A percentile compares a stretch with the other conserved stretches of the same genome.
phyloP scores from a whole-genome alignment of 225 moss, liverwort and hornwort genomes.

The Pleurozium schreberi region DNA sequence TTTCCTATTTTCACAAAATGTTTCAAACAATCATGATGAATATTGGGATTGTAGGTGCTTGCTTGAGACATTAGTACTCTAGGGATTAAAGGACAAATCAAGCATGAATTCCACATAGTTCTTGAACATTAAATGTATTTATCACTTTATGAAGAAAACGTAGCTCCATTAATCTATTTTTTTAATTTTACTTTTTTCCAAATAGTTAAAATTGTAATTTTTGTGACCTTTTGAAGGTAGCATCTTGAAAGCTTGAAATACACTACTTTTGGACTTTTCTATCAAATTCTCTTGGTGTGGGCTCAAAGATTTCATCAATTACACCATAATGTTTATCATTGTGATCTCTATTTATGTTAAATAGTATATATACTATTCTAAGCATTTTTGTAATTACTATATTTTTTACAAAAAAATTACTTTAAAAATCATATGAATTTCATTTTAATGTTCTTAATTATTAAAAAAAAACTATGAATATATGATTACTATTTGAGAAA shows the following conservation, averaged over 20 bases:
- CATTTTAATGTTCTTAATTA: no score
- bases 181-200: background rate
- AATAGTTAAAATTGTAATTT: background rate
- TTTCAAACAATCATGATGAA: no score
- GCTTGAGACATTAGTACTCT: no score
- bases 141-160: background rate
- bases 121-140: background rate
- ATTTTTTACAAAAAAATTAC: background rate
- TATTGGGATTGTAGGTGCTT: no score
- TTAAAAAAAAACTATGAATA: background rate
- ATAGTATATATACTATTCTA: no score
- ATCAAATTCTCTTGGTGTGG: background rate
- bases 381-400: background rate
- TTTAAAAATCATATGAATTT: background rate
- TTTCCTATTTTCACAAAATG: no score
- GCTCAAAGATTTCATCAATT: background rate
- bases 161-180: background rate
- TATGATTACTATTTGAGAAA: no score
- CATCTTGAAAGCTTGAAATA: background rate
- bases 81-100: background rate
- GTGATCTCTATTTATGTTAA: no score
- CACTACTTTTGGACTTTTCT: background rate
- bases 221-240: background rate
- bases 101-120: background rate
- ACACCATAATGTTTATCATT: background rate